Percentiles rank a stretch among this genome's conserved stretches.
phyloP scores from a whole-genome alignment of 176 grass and related monocot species.

The Miscanthus lutarioriparius region DNA sequence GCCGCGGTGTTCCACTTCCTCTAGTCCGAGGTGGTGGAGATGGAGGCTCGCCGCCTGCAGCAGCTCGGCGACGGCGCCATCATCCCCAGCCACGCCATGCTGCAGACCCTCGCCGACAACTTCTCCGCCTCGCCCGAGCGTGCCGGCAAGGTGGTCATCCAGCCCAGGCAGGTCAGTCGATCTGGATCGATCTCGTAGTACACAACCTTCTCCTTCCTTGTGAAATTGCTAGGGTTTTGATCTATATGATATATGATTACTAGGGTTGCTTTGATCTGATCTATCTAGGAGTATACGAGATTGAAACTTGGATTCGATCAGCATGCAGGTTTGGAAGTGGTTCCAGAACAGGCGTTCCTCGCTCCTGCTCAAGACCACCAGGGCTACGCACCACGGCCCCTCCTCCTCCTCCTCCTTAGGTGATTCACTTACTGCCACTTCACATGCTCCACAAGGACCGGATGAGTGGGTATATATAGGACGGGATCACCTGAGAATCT shows the following conservation, averaged over 20 bases:
- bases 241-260: no score
- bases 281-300: no score
- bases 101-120: slow-evolving; percentile 73
- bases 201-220: no score
- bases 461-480: not conserved
- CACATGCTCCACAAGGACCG: not conserved
- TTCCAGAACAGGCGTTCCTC: slow-evolving; percentile 96
- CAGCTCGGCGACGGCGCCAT: slow-evolving; percentile 53
- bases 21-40: slow-evolving; percentile 78
- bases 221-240: no score
- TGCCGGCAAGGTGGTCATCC: slow-evolving; percentile 70
- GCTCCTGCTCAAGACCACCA: slow-evolving; percentile 62
- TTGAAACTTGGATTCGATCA: not conserved
- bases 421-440: not conserved
- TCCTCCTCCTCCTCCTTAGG: not conserved
- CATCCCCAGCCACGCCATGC: slow-evolving; percentile 58
- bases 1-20: slow-evolving; percentile 79
- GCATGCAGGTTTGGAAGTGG: slow-evolving; percentile 88
- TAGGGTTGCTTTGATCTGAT: no score
- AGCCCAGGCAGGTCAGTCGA: slow-evolving; percentile 71
- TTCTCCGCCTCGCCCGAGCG: slow-evolving; percentile 76
- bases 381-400: not conserved
- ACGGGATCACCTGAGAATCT: no score
- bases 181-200: no score
- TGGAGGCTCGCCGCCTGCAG: slow-evolving; percentile 78